Percentiles rank a stretch among this genome's conserved stretches.
Conservation (phyloP, 1,139 yeast species). For the Wickerhamomyces sp. region DNA sequence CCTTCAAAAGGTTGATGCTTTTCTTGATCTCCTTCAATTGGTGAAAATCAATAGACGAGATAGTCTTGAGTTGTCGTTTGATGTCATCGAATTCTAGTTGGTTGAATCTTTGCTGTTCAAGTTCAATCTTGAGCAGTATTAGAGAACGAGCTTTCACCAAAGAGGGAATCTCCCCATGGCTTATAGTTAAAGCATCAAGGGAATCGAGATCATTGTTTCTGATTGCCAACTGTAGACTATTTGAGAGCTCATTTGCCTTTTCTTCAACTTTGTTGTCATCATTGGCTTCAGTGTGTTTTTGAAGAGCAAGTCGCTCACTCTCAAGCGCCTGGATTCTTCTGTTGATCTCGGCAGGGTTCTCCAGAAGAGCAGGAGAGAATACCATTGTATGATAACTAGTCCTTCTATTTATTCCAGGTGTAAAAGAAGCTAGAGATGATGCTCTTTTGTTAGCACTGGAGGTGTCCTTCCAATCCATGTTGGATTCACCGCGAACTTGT, state of each 20-base stretch:
- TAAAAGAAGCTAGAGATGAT: too few relatives aligned
- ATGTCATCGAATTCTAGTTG: constrained; percentile 15
- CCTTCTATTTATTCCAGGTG: background rate
- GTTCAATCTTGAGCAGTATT: background rate
- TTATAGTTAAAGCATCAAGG: constrained; percentile 10
- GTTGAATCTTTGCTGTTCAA: constrained; percentile 3
- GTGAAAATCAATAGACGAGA: constrained; percentile 14
- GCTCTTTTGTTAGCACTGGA: too few relatives aligned
- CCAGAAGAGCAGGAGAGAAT: background rate
- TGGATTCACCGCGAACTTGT: background rate
- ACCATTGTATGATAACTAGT: background rate
- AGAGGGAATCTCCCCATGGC: constrained; percentile 13
- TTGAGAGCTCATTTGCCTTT: constrained; percentile 16
- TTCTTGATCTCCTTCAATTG: constrained; percentile 19
- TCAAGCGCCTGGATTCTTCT: constrained; percentile 20
- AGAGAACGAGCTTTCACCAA: constrained; percentile 2
- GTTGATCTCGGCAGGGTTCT: constrained; percentile 24
- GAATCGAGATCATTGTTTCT: constrained; percentile 14
- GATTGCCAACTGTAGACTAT: constrained; percentile 12
- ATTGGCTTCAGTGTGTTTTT: constrained; percentile 2
- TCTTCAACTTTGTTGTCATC: background rate
- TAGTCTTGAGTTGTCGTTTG: constrained; percentile 2
- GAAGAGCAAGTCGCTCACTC: constrained; percentile 11
- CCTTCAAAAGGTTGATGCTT: background rate
- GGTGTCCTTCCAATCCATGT: too few relatives aligned